phyloP scores from a whole-genome alignment of 2,329 filamentous ascomycete species.

The Myrmaecium sp. region DNA sequence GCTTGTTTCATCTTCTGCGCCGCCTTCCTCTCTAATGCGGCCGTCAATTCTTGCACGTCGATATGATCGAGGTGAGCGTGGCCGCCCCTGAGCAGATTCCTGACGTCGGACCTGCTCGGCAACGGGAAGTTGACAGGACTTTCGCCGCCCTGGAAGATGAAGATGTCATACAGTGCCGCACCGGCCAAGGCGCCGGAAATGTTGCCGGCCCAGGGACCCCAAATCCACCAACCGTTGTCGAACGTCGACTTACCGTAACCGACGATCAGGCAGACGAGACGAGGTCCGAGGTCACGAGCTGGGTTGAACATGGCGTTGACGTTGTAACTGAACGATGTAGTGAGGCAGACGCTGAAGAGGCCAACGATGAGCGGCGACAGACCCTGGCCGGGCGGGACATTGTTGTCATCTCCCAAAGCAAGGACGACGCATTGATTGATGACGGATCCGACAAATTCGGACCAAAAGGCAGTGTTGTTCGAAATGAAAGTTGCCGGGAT shows the following conservation, averaged over 20 bases:
- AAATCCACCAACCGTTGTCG: conserved; percentile 17
- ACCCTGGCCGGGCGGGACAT: conserved; percentile 26
- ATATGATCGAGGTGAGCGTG: too few relatives aligned
- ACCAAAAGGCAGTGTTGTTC: conserved; percentile 18
- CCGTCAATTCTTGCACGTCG: too few relatives aligned
- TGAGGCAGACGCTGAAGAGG: conserved; percentile 23
- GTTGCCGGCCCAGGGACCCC: conserved; percentile 19
- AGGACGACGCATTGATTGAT: conserved; percentile 14
- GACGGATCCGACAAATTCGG: conserved; percentile 19
- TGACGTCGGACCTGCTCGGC: too few relatives aligned
- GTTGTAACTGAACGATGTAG: conserved; percentile 29
- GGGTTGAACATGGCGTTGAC: conserved; percentile 34
- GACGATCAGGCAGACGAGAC: conserved; percentile 27
- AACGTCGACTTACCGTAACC: conserved; percentile 24
- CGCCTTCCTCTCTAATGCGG: too few relatives aligned
- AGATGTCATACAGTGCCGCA: conserved; percentile 17
- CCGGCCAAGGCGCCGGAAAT: conserved; percentile 17
- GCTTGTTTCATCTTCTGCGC: too few relatives aligned
- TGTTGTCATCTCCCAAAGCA: conserved; percentile 25
- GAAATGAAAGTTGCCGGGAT: conserved; percentile 11
- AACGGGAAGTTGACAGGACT: conserved; percentile 18
- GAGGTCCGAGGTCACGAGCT: conserved; percentile 32
- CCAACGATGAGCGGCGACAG: conserved; percentile 26
- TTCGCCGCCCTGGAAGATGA: conserved; percentile 23
- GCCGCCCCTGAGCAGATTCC: too few relatives aligned